These are phyloP conservation scores for Andrographis paniculata DNA, from an alignment of 305 asterid genomes.

Conservation along the genomic window DNA sequence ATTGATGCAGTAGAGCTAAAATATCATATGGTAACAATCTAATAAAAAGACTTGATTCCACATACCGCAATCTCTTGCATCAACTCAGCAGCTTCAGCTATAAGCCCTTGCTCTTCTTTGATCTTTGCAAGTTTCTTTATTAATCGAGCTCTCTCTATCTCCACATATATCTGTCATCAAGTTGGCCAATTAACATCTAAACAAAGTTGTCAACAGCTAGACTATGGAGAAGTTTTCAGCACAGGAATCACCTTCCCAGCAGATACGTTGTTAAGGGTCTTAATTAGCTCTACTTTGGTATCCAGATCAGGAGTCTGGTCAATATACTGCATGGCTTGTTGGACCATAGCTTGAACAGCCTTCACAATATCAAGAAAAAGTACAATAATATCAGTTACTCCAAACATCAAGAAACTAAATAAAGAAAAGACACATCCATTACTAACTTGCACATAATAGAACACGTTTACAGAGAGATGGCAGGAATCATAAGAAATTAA, in stretches of 20 bases:
- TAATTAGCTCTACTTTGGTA: slow-evolving; percentile 72
- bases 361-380: slow-evolving; percentile 33
- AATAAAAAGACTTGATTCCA: neutral
- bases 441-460: neutral
- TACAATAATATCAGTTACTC: slow-evolving; percentile 12
- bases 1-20: neutral
- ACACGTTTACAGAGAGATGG: neutral
- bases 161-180: slow-evolving; percentile 63
- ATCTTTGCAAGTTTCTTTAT: slow-evolving; percentile 77
- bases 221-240: neutral
- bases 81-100: slow-evolving; percentile 88
- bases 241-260: slow-evolving; percentile 71
- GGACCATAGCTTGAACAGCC: slow-evolving; percentile 98
- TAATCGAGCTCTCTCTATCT: slow-evolving; percentile 87
- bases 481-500: neutral
- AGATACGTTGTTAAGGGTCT: slow-evolving; percentile 81
- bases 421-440: neutral
- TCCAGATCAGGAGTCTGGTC: slow-evolving; percentile 93
- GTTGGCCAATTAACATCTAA: neutral
- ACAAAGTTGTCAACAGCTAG: neutral
- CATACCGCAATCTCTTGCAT: slow-evolving; percentile 98
- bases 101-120: slow-evolving; percentile 73
- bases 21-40: neutral
- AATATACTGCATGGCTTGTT: slow-evolving; percentile 85
- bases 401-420: neutral